Evolutionary conservation across 169 alveolate genomes (phyloP), one percentile per base, ranked within the genome.

Genomic region (Plasmodium blacklocki): DNA sequence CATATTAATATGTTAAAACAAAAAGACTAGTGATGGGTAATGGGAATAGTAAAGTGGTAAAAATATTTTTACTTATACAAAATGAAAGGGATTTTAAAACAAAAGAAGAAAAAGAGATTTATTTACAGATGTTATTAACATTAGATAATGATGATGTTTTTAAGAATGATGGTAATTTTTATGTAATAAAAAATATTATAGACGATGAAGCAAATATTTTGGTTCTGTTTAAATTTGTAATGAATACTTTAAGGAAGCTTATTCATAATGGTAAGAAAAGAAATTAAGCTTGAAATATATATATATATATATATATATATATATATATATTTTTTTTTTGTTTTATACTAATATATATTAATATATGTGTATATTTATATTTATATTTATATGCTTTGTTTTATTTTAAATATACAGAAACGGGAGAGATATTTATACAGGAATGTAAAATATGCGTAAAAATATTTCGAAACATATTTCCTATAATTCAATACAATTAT

Each of bases 371-470:
- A 23, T 29, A 5, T 26, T 52, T 21, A 52, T 56, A 14, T 18
- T 18, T 50, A n/a, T 68, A 5, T 14, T 29, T 63, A 18, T 62
- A 5, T 23, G 4, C 11, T 32, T 54, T 15, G 29, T 62, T 64
- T 52, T 43, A 4, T 43, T 50, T 59, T 6, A 6, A n/a, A 39
- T 5, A 39, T 39, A 7, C 58, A 80, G 91, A 52, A 8, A 9
- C 80, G 9, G 11, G 21, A 45, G 85, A 73, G 14, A 26, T 49
- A 29, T 19, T 21, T 59, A 8, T 83, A 32, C 50, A 56, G 19
- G 91, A 83, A 18, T 83, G 91, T 54, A 83, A 83, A 21, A 50
- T 73, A 39, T 83, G 91, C 45, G 73, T 83, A 66, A 68, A 83
- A 47, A 67, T 83, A 39, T 83, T 62, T n/a, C 73, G 68, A 5